Base-by-base conservation (phyloP, 208 protist species). In the Sergeia podlipaevii region DNA sequence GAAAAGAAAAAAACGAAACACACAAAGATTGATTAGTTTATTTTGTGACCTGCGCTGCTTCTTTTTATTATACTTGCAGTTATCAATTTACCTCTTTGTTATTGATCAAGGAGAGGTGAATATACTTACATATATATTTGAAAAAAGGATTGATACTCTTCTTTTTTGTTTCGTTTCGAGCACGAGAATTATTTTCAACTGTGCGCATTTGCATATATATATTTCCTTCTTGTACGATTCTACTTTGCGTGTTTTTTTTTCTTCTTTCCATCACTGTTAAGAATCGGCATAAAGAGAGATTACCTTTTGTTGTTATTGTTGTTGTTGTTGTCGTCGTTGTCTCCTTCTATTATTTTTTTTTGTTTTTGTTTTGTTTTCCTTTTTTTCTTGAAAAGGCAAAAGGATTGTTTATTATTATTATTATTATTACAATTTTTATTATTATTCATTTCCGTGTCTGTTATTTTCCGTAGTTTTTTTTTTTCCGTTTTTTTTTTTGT, bases 1-100 rank as follows among this genome's bases (percentile, higher is more conserved):
- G 11, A 38, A 34, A 54, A 34, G 39, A 54, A 54, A 41, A 54
- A 41, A 41, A 41, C 10, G 39, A 41, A 41, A 42, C 4, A 36
- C 17, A 39, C 17, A 26, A 54, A 42, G 7, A 54, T 29, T n/a
- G 27, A 3, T n/a, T n/a, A n/a, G n/a, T n/a, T n/a, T n/a, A n/a
- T n/a, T n/a, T n/a, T n/a, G n/a, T n/a, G n/a, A n/a, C n/a, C n/a
- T n/a, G n/a, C n/a, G n/a, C n/a, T n/a, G n/a, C n/a, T n/a, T n/a
- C n/a, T n/a, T n/a, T n/a, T n/a, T n/a, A n/a, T n/a, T n/a, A n/a
- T n/a, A n/a, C n/a, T n/a, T n/a, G n/a, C n/a, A n/a, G n/a, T n/a
- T n/a, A n/a, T n/a, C n/a, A n/a, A n/a, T n/a, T n/a, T n/a, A n/a
- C n/a, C n/a, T n/a, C n/a, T n/a, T n/a, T n/a, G n/a, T n/a, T n/a